Evolutionary conservation across 805 yeast species (phyloP).

Genomic region (Suhomyces sp.): DNA sequence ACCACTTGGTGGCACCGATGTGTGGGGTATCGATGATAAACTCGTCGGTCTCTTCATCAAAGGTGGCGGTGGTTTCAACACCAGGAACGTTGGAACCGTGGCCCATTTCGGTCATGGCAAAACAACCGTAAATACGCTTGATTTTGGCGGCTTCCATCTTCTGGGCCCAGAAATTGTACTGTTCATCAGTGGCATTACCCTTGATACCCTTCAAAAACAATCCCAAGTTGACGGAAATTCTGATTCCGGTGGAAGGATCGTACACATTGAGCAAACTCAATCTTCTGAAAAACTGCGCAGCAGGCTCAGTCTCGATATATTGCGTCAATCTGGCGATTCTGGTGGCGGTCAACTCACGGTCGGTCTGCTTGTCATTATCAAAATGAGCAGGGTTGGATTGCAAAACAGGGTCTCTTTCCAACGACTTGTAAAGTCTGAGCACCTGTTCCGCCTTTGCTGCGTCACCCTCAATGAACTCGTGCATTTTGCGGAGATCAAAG

Average conservation of each 20-base stretch:
- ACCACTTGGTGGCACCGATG: slow-evolving; percentile 93
- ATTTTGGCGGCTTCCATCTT: slow-evolving; percentile 60
- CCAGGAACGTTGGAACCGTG: slow-evolving; percentile 68
- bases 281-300: slow-evolving; percentile 53
- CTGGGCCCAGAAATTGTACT: slow-evolving; percentile 77
- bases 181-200: slow-evolving; percentile 86
- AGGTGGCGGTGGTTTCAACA: slow-evolving; percentile 68
- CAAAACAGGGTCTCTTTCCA: slow-evolving; percentile 66
- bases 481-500: slow-evolving; percentile 38
- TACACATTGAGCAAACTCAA: slow-evolving; percentile 56
- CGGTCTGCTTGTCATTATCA: slow-evolving; percentile 53
- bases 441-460: slow-evolving; percentile 36
- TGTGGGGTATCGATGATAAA: slow-evolving; percentile 84
- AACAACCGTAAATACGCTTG: slow-evolving; percentile 60
- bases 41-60: slow-evolving; percentile 59
- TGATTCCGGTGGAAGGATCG: slow-evolving; percentile 79
- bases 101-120: slow-evolving; percentile 64
- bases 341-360: slow-evolving; percentile 57
- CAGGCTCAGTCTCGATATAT: slow-evolving; percentile 52
- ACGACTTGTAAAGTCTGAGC: slow-evolving; percentile 35
- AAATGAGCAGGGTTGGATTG: slow-evolving; percentile 53
- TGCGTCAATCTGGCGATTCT: slow-evolving; percentile 60
- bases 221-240: slow-evolving; percentile 87
- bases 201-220: slow-evolving; percentile 75
- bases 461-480: slow-evolving; percentile 56